These are phyloP conservation scores for Aspergillus phoenicis DNA, from an alignment of 2,329 filamentous ascomycete genomes.

Conservation along the genomic window DNA sequence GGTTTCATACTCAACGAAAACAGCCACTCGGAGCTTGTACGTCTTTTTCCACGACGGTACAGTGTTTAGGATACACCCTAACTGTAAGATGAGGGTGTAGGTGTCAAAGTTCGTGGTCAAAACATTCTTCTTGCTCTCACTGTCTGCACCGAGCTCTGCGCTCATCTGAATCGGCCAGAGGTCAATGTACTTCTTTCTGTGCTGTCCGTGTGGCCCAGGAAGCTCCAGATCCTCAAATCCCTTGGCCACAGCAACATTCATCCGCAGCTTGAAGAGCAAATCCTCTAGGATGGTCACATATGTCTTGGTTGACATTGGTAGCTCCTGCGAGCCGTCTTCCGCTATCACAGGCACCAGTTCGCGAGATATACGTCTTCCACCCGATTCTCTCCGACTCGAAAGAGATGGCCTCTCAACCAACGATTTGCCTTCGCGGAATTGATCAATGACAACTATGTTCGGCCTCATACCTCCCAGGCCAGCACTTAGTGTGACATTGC, in stretches of 20 bases:
- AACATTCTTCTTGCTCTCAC: constrained; percentile 64
- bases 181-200: constrained; percentile 78
- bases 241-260: constrained; percentile 83
- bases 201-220: constrained; percentile 60
- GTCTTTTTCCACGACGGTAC: constrained; percentile 77
- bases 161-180: constrained; percentile 95
- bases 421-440: constrained; percentile 65
- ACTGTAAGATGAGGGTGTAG: constrained; percentile 81
- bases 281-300: constrained; percentile 86
- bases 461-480: constrained; percentile 86
- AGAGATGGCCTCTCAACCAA: constrained; percentile 59
- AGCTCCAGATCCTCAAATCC: constrained; percentile 77
- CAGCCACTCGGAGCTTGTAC: constrained; percentile 73
- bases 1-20: constrained; percentile 86
- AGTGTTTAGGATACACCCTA: constrained; percentile 81
- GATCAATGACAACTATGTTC: constrained; percentile 81
- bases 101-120: constrained; percentile 90
- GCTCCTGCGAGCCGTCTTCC: constrained; percentile 68
- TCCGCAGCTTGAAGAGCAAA: constrained; percentile 71
- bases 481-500: constrained; percentile 79
- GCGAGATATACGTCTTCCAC: constrained; percentile 25
- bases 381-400: constrained; percentile 32
- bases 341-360: constrained; percentile 44
- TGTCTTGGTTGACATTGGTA: constrained; percentile 67
- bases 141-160: constrained; percentile 71